Percentiles rank a stretch among this genome's conserved stretches.
Conservation (phyloP, 768 basidiomycete species). For the Thelephora aurantiotincta region DNA sequence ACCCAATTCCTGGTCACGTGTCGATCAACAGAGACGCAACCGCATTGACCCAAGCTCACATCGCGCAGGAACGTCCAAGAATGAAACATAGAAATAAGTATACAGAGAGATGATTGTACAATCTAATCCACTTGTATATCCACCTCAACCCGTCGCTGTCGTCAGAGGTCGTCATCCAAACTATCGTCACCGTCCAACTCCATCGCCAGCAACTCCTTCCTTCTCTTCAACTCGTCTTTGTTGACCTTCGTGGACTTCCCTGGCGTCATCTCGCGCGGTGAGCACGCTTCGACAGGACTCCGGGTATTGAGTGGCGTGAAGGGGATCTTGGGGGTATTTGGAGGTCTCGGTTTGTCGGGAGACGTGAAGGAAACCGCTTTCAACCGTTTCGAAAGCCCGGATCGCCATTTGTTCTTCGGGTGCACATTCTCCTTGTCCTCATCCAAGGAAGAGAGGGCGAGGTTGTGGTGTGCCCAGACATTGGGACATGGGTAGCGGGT, state of each 20-base stretch:
- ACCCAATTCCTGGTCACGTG: no score
- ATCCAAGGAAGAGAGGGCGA: neutral
- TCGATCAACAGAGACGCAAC: no score
- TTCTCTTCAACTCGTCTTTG: slow-evolving; percentile 13
- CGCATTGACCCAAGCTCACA: no score
- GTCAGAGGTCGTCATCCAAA: neutral
- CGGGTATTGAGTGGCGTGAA: slow-evolving; percentile 1
- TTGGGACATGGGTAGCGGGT: slow-evolving; percentile 56
- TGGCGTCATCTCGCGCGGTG: slow-evolving; percentile 10
- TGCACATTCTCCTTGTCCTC: neutral
- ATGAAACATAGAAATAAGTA: no score
- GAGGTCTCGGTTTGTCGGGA: neutral
- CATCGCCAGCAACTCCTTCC: slow-evolving; percentile 1
- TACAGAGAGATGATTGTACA: no score
- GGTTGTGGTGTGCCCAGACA: slow-evolving; percentile 33
- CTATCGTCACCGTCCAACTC: neutral
- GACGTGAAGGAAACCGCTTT: neutral
- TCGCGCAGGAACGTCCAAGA: no score
- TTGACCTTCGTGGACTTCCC: slow-evolving; percentile 9
- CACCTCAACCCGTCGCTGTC: no score
- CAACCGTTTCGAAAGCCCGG: neutral
- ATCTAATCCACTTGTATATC: no score
- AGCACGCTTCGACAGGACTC: neutral
- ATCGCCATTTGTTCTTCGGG: neutral
- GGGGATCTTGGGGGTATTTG: neutral